Evolutionary conservation across 495 filamentous ascomycete species (phyloP).

Genomic region (Trichocladium uniseriatum): DNA sequence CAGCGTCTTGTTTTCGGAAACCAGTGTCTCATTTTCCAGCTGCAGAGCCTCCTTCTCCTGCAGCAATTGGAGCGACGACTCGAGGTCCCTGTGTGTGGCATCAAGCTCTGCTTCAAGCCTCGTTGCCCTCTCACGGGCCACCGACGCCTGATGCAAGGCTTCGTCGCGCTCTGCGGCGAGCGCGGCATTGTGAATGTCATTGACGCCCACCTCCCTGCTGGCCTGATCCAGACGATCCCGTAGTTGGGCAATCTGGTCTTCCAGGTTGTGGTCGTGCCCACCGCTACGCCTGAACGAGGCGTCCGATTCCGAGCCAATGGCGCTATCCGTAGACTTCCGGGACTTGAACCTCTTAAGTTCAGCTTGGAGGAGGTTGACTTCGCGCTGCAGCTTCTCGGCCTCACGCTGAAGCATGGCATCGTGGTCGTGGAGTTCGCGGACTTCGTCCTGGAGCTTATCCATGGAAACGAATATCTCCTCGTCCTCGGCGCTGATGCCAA

Average conservation of each 20-base stretch:
- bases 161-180: slow-evolving; percentile 39
- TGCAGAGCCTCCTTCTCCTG: slow-evolving; percentile 28
- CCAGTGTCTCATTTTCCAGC: slow-evolving; percentile 28
- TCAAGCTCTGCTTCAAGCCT: slow-evolving; percentile 36
- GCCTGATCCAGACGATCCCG: slow-evolving; percentile 37
- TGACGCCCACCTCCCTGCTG: slow-evolving; percentile 35
- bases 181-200: slow-evolving; percentile 38
- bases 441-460: slow-evolving; percentile 47
- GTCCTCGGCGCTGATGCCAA: slow-evolving; percentile 37
- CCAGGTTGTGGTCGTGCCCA: slow-evolving; percentile 29
- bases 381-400: slow-evolving; percentile 38
- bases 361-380: slow-evolving; percentile 35
- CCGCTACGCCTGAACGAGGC: slow-evolving; percentile 30
- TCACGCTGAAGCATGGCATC: slow-evolving; percentile 41
- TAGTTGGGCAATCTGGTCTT: slow-evolving; percentile 34
- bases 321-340: slow-evolving; percentile 33
- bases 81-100: slow-evolving; percentile 29
- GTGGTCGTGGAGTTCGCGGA: slow-evolving; percentile 41
- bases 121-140: slow-evolving; percentile 36
- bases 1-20: slow-evolving; percentile 27
- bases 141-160: slow-evolving; percentile 33
- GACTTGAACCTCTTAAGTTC: slow-evolving; percentile 33
- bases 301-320: slow-evolving; percentile 40
- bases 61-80: slow-evolving; percentile 22
- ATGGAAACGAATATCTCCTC: slow-evolving; percentile 43